Conservation (phyloP, 441 rosid genomes). For the Gossypium davidsonii region DNA sequence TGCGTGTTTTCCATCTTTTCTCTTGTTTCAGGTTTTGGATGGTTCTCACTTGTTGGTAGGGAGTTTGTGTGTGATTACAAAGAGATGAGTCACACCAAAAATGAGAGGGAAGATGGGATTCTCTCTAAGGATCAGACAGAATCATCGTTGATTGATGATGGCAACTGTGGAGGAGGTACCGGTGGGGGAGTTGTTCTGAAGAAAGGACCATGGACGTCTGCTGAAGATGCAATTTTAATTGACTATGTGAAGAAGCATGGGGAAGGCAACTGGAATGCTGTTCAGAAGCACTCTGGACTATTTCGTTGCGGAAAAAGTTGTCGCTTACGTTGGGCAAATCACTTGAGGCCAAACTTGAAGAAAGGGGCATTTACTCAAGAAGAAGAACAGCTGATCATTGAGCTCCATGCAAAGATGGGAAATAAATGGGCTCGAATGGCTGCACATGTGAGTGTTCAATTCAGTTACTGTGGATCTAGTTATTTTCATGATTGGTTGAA, state of each 20-base stretch:
- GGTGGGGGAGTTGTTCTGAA: constrained; percentile 47
- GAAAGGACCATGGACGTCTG: constrained; percentile 98
- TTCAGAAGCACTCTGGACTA: constrained; percentile 85
- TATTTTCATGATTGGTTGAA: background rate
- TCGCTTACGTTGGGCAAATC: constrained; percentile 97
- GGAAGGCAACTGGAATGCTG: constrained; percentile 98
- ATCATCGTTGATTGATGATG: constrained; percentile 44
- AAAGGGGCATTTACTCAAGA: constrained; percentile 92
- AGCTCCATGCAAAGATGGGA: constrained; percentile 91
- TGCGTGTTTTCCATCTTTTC: constrained; percentile 7
- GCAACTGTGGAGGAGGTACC: constrained; percentile 29
- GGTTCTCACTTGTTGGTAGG: constrained; percentile 33
- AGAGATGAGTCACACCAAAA: constrained; percentile 61
- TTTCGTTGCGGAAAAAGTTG: constrained; percentile 99
- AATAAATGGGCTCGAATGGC: constrained; percentile 99
- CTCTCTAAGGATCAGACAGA: constrained; percentile 43
- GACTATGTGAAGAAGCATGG: constrained; percentile 83
- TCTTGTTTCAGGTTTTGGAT: constrained; percentile 39
- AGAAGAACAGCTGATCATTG: constrained; percentile 80
- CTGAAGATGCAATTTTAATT: constrained; percentile 82
- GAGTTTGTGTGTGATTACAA: constrained; percentile 31
- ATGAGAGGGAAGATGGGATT: constrained; percentile 53
- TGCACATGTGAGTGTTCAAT: constrained; percentile 67
- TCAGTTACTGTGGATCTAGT: background rate
- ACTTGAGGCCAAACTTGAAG: constrained; percentile 93